Evolutionary conservation across 2,329 filamentous ascomycete genomes (phyloP).

Genomic region (Cercospora beticola): DNA sequence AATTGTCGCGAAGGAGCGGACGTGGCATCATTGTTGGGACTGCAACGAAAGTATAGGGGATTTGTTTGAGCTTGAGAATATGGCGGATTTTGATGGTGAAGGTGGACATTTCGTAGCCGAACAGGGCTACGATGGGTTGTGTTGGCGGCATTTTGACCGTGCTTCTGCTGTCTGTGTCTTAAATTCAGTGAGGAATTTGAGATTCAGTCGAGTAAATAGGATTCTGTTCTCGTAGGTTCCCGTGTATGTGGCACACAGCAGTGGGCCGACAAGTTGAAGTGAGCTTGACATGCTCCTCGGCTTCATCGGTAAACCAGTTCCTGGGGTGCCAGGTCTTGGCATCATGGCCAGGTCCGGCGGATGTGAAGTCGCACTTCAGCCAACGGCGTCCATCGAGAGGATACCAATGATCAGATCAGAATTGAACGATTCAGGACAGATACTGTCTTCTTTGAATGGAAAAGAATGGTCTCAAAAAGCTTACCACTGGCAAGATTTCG

Average conservation of each 20-base stretch:
- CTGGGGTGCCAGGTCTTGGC: neutral
- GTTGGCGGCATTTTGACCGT: conserved; percentile 8
- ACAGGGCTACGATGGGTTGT: conserved; percentile 30
- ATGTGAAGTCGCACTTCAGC: neutral
- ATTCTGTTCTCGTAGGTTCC: neutral
- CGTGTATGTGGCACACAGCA: neutral
- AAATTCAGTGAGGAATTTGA: neutral
- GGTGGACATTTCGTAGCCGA: conserved; percentile 33
- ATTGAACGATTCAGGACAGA: neutral
- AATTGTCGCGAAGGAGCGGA: conserved; percentile 38
- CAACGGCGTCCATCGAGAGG: neutral
- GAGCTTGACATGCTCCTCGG: conserved; percentile 1
- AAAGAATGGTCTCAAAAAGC: neutral
- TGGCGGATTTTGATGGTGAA: conserved; percentile 42
- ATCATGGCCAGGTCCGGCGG: neutral
- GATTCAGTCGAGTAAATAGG: neutral
- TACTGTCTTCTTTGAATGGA: neutral
- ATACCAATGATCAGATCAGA: neutral
- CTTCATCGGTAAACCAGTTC: neutral
- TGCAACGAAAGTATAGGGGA: conserved; percentile 42
- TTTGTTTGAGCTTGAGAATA: conserved; percentile 40
- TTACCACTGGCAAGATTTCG: neutral
- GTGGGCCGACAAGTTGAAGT: neutral
- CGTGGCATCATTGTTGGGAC: conserved; percentile 43
- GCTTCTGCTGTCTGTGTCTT: neutral